Conservation (phyloP, 2,329 filamentous ascomycete genomes). For the Ceratocystiopsis brevicomis region DNA sequence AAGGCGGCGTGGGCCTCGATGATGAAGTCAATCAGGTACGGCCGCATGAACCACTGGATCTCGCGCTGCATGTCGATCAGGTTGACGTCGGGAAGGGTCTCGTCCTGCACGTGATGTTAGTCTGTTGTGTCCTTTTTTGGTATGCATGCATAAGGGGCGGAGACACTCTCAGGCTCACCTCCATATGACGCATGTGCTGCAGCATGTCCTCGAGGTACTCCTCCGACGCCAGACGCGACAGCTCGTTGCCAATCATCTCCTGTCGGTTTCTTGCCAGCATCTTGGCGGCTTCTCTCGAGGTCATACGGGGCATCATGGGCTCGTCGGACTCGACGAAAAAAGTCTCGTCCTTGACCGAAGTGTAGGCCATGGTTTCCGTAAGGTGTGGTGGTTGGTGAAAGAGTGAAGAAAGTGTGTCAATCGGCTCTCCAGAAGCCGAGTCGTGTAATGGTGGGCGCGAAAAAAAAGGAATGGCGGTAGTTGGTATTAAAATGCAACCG, state of each 20-base stretch:
- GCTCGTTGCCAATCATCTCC: slow-evolving; percentile 71
- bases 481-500: too few relatives aligned
- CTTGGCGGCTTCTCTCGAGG: slow-evolving; percentile 56
- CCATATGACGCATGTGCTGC: slow-evolving; percentile 89
- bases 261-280: slow-evolving; percentile 67
- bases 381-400: neutral
- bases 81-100: slow-evolving; percentile 87
- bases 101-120: slow-evolving; percentile 30
- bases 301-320: slow-evolving; percentile 34
- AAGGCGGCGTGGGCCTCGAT: slow-evolving; percentile 94
- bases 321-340: slow-evolving; percentile 41
- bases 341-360: slow-evolving; percentile 20
- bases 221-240: slow-evolving; percentile 67
- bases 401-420: slow-evolving; percentile 2
- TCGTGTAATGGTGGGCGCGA: too few relatives aligned
- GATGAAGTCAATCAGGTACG: slow-evolving; percentile 93
- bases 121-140: neutral
- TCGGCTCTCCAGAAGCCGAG: slow-evolving; percentile 7
- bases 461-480: neutral
- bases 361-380: slow-evolving; percentile 14
- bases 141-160: too few relatives aligned
- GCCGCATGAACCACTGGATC: slow-evolving; percentile 99
- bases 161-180: slow-evolving; percentile 30
- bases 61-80: slow-evolving; percentile 98
- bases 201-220: slow-evolving; percentile 92